These are phyloP conservation scores for Solanum stenotomum DNA, from an alignment of 257 asterid species.

Conservation along the genomic window DNA sequence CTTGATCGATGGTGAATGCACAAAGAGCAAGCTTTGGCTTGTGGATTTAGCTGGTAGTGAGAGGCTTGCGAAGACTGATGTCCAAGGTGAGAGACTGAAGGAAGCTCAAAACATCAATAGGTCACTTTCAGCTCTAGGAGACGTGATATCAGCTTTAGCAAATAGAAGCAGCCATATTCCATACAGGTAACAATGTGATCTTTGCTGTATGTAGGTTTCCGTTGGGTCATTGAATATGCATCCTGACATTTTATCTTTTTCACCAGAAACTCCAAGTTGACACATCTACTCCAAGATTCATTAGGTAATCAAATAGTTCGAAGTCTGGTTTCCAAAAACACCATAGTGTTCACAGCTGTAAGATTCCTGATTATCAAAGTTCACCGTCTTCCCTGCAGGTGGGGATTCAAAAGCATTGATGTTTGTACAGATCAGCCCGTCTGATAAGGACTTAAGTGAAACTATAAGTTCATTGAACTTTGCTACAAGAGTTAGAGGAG, in stretches of 20 bases:
- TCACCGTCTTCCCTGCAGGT: slow-evolving; percentile 27
- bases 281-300: slow-evolving; percentile 94
- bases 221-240: neutral
- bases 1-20: slow-evolving; percentile 63
- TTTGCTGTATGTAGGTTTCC: neutral
- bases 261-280: slow-evolving; percentile 83
- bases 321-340: neutral
- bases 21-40: slow-evolving; percentile 97
- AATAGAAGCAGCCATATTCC: slow-evolving; percentile 96
- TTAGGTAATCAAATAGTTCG: slow-evolving; percentile 35
- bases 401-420: slow-evolving; percentile 92
- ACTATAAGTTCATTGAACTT: slow-evolving; percentile 84
- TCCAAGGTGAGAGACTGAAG: slow-evolving; percentile 92
- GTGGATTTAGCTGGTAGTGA: slow-evolving; percentile 99
- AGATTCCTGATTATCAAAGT: neutral
- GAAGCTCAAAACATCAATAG: slow-evolving; percentile 98
- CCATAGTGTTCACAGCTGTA: neutral
- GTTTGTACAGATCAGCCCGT: slow-evolving; percentile 99
- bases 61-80: slow-evolving; percentile 95
- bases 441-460: slow-evolving; percentile 79
- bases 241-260: neutral
- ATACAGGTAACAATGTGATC: slow-evolving; percentile 45
- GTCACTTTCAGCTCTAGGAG: slow-evolving; percentile 99
- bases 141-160: slow-evolving; percentile 90
- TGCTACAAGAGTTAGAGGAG: slow-evolving; percentile 89